A percentile compares a stretch with the other conserved stretches of the same genome.
Conservation (phyloP, 2,329 filamentous ascomycete genomes). For the Epichloe bromicola region DNA sequence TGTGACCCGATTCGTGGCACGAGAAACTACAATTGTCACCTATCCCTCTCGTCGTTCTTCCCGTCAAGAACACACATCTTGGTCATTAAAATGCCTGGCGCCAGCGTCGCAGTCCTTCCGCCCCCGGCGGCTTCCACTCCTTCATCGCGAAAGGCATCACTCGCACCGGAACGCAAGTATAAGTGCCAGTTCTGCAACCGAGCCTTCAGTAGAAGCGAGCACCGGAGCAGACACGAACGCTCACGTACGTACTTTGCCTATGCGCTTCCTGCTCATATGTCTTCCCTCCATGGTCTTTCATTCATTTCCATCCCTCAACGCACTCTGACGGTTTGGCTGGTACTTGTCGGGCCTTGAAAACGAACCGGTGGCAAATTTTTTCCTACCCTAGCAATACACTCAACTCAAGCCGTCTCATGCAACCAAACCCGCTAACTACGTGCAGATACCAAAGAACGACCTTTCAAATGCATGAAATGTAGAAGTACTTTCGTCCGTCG, state of each 20-base stretch:
- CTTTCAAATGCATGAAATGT: slow-evolving; percentile 98
- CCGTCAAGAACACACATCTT: slow-evolving; percentile 18
- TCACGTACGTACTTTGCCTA: slow-evolving; percentile 63
- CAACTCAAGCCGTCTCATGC: slow-evolving; percentile 4
- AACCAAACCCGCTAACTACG: slow-evolving; percentile 1
- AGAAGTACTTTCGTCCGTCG: slow-evolving; percentile 96
- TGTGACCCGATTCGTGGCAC: slow-evolving; percentile 13
- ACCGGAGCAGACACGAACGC: slow-evolving; percentile 90
- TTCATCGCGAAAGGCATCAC: slow-evolving; percentile 60
- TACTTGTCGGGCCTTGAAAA: neutral
- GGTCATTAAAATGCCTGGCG: slow-evolving; percentile 52
- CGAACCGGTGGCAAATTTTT: neutral
- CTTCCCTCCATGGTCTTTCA: neutral
- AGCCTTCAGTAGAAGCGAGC: slow-evolving; percentile 94
- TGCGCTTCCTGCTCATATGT: neutral
- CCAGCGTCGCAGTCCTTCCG: slow-evolving; percentile 51
- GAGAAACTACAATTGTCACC: slow-evolving; percentile 6
- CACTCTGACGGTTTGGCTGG: neutral
- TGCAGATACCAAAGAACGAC: slow-evolving; percentile 92
- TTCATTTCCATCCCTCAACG: neutral
- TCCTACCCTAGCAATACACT: slow-evolving; percentile 5
- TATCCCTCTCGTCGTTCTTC: slow-evolving; percentile 11
- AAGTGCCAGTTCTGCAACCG: slow-evolving; percentile 98
- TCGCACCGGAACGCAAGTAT: slow-evolving; percentile 92
- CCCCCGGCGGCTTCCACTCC: slow-evolving; percentile 55